phyloP scores from a whole-genome alignment of 495 filamentous ascomycete species.

The Symbiotaphrina buchneri region DNA sequence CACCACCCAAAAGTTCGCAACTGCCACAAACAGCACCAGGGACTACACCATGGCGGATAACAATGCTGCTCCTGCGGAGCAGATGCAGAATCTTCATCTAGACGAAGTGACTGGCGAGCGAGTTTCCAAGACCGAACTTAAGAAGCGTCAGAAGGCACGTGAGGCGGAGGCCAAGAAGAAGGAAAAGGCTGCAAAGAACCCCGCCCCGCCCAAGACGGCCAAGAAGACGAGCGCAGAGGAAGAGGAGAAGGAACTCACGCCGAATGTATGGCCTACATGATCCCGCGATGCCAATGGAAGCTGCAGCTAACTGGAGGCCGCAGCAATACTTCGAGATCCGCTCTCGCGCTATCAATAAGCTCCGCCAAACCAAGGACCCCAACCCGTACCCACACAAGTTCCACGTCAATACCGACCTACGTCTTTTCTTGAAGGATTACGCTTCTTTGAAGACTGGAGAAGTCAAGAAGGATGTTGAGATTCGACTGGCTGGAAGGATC shows the following conservation, averaged over 20 bases:
- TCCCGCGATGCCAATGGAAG: constrained; percentile 3
- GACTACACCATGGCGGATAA: too few relatives aligned
- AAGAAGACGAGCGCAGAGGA: constrained; percentile 49
- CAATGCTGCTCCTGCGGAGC: constrained; percentile 21
- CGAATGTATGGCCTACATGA: constrained; percentile 40
- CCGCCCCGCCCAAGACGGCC: constrained; percentile 35
- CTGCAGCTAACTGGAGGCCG: background rate
- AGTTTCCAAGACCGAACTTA: constrained; percentile 68
- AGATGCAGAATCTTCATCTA: constrained; percentile 51
- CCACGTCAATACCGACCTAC: constrained; percentile 55
- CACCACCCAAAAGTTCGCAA: too few relatives aligned
- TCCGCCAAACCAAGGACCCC: constrained; percentile 55
- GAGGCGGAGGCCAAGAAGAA: constrained; percentile 72
- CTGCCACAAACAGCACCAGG: too few relatives aligned
- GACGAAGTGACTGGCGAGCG: constrained; percentile 74
- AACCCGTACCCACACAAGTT: constrained; percentile 98
- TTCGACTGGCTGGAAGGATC: constrained; percentile 66
- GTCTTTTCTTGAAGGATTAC: constrained; percentile 54
- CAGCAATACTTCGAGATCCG: constrained; percentile 98
- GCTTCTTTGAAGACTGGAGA: constrained; percentile 69
- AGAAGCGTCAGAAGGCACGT: constrained; percentile 87
- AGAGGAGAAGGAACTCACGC: constrained; percentile 58
- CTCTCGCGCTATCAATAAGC: constrained; percentile 61
- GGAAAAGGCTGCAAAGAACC: constrained; percentile 56
- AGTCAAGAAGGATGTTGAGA: constrained; percentile 39